These are phyloP conservation scores for Zancudomyces culisetae DNA, from an alignment of 371 early-diverging fungal species.

Conservation along the genomic window DNA sequence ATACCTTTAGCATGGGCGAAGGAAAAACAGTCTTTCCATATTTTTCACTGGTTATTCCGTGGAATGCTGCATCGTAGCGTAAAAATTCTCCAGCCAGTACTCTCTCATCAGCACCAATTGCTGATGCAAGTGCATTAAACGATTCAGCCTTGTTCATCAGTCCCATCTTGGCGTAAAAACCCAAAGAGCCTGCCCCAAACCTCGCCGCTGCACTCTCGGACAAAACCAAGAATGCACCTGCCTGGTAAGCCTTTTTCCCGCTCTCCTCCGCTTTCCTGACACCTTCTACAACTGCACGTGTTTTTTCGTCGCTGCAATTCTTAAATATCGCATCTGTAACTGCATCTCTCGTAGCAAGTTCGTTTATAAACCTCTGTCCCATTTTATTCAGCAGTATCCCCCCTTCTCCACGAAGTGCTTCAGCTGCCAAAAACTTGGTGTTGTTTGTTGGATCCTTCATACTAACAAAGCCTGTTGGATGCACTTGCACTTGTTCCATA, in stretches of 20 bases:
- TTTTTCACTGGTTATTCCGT: constrained; percentile 47
- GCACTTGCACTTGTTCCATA: constrained; percentile 92
- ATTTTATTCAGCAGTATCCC: constrained; percentile 65
- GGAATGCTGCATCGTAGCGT: constrained; percentile 61
- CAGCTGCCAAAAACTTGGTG: constrained; percentile 80
- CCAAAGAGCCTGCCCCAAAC: constrained; percentile 35
- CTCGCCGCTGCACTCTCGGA: constrained; percentile 29
- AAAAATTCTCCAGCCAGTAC: constrained; percentile 55
- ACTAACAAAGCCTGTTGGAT: constrained; percentile 90
- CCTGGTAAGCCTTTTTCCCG: constrained; percentile 6
- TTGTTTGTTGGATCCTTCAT: constrained; percentile 73
- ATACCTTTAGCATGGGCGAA: neutral
- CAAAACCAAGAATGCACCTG: constrained; percentile 35
- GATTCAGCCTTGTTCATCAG: constrained; percentile 60
- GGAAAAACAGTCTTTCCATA: constrained; percentile 82
- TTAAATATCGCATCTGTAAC: constrained; percentile 70
- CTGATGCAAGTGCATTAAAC: constrained; percentile 59
- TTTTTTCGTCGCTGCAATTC: constrained; percentile 16
- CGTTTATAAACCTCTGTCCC: constrained; percentile 85
- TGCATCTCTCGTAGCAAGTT: constrained; percentile 72
- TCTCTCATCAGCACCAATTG: constrained; percentile 47
- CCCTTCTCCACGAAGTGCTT: constrained; percentile 91
- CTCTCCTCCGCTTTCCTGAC: neutral
- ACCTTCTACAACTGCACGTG: too few species aligned
- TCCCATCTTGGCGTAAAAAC: constrained; percentile 40